Conservation (phyloP, 345 rosid genomes). For the Cardamine resedifolia region DNA sequence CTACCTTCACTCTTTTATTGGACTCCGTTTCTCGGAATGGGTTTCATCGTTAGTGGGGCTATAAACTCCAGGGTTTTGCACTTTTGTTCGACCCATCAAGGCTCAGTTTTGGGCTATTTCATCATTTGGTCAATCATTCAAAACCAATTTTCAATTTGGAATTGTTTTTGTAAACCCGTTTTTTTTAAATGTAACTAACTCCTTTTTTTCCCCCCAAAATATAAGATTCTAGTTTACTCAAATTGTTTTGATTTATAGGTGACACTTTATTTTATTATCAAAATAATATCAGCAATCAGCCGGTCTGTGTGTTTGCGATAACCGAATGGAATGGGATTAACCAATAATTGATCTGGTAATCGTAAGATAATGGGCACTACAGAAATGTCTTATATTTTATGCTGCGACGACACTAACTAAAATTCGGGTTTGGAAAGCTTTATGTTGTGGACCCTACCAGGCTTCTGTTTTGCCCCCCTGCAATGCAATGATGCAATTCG, state of each 20-base stretch:
- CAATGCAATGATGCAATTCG: constrained; percentile 25
- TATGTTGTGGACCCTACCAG: constrained; percentile 18
- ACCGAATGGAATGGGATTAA: neutral
- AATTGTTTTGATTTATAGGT: neutral
- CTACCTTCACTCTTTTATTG: neutral
- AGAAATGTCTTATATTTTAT: neutral
- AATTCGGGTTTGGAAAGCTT: constrained; percentile 12
- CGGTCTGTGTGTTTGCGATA: neutral
- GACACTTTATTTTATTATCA: neutral
- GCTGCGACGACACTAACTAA: neutral
- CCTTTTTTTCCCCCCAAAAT: neutral
- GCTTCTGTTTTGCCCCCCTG: constrained; percentile 36
- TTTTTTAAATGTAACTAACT: neutral
- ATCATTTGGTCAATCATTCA: neutral
- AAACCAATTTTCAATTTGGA: neutral
- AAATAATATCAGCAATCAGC: neutral
- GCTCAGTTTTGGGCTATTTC: neutral
- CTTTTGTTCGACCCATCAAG: neutral
- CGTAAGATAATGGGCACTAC: neutral
- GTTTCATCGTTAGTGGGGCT: too few relatives aligned
- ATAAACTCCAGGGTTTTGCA: neutral
- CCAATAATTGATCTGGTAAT: neutral
- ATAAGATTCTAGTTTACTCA: neutral
- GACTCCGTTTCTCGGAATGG: too few relatives aligned
- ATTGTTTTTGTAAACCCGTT: neutral